Conservation (phyloP, 306 rosid genomes). For the Urtica urens region DNA sequence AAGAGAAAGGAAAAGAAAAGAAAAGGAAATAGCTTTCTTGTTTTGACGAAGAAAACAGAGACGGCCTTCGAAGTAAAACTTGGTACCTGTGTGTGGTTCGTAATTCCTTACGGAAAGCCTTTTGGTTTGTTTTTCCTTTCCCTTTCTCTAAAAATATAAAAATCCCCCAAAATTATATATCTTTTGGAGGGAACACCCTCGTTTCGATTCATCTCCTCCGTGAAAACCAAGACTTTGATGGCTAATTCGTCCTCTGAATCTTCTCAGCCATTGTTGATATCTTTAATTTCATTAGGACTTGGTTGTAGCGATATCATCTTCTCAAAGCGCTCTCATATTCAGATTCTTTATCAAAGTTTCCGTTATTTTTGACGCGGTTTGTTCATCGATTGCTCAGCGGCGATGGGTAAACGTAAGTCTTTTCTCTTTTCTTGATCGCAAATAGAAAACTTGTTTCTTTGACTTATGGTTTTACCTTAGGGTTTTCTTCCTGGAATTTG, state of each 20-base stretch:
- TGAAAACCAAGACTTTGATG: slow-evolving; percentile 34
- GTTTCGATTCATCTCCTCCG: not conserved
- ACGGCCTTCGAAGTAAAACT: no score
- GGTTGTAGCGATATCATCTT: slow-evolving; percentile 26
- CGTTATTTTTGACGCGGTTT: slow-evolving; percentile 10
- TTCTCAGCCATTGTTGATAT: slow-evolving; percentile 11
- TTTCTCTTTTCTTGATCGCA: not conserved
- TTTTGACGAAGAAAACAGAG: no score
- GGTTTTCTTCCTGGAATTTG: not conserved
- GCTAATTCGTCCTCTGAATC: slow-evolving; percentile 39
- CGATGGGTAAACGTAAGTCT: slow-evolving; percentile 88
- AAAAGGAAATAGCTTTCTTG: not conserved
- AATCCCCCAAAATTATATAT: no score
- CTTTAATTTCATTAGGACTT: slow-evolving; percentile 23
- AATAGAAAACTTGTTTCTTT: no score
- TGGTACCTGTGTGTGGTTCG: no score
- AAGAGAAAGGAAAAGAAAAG: not conserved
- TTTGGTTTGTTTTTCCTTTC: not conserved
- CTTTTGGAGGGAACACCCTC: no score
- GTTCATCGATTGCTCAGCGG: slow-evolving; percentile 16
- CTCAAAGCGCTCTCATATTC: slow-evolving; percentile 18
- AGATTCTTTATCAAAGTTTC: slow-evolving; percentile 34
- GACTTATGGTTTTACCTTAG: no score
- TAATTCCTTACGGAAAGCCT: no score
- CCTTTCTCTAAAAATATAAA: no score